Evolutionary conservation across 257 asterid species (phyloP).

Genomic region (Cynanchum wilfordii): DNA sequence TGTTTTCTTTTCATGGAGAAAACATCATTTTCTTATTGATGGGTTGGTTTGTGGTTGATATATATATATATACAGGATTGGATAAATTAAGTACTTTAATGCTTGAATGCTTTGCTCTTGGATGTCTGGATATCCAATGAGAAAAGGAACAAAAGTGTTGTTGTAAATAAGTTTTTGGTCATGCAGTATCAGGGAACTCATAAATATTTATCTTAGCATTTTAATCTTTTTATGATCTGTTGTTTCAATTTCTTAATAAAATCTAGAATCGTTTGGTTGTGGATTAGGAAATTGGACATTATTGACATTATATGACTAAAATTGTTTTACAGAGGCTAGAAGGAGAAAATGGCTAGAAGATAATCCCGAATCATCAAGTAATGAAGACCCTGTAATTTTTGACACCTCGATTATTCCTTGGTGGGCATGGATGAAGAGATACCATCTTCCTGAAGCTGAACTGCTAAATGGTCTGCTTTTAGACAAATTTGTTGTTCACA

Average conservation of each 20-base stretch:
- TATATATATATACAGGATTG: not conserved
- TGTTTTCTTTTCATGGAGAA: not conserved
- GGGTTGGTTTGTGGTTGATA: not conserved
- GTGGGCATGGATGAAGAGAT: constrained; percentile 98
- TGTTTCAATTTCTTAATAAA: not conserved
- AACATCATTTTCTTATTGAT: not conserved
- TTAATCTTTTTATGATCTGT: not conserved
- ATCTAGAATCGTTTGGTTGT: not conserved
- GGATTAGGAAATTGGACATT: not conserved
- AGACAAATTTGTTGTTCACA: not conserved
- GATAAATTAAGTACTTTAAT: not conserved
- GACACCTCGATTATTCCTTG: constrained; percentile 89
- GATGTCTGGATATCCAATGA: not conserved
- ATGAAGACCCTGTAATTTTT: constrained; percentile 64
- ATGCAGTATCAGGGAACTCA: not conserved
- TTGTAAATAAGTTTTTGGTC: not conserved
- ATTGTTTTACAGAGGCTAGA: constrained; percentile 61
- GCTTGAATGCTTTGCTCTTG: not conserved
- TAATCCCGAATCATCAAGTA: constrained; percentile 76
- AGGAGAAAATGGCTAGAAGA: constrained; percentile 89
- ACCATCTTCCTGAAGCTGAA: constrained; percentile 98
- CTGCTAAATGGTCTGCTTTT: constrained; percentile 64
- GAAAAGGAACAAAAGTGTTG: not conserved
- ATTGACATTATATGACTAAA: not conserved
- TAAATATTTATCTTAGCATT: not conserved